Conservation (phyloP, 23 red algal species). For the Pyropia haitanensis region DNA sequence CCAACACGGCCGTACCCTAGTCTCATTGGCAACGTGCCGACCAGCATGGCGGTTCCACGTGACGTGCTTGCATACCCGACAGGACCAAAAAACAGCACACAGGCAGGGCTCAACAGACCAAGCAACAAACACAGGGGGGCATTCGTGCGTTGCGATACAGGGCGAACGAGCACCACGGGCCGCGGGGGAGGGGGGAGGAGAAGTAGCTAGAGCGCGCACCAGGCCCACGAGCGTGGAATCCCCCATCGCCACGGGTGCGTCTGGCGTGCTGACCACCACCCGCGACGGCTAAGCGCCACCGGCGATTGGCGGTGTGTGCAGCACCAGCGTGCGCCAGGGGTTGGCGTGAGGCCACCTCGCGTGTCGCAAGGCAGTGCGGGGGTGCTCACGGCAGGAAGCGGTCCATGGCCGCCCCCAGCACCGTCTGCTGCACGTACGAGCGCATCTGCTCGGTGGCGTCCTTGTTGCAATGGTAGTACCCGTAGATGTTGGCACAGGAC, state of each 20-base stretch:
- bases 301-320: neutral
- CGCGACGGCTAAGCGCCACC: neutral
- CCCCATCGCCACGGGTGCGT: neutral
- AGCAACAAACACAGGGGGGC: no score
- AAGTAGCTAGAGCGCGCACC: neutral
- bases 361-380: conserved; percentile 2
- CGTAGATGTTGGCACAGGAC: conserved; percentile 62
- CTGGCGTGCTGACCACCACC: neutral
- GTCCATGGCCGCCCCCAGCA: conserved; percentile 59
- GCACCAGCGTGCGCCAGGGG: no score
- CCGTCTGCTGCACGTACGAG: conserved; percentile 62
- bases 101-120: no score
- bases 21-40: no score
- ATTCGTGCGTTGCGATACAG: no score
- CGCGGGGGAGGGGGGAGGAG: no score
- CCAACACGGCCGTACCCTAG: no score
- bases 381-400: conserved; percentile 21
- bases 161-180: no score
- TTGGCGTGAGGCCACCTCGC: neutral
- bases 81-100: no score
- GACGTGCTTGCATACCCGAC: no score
- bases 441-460: conserved; percentile 69
- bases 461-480: conserved; percentile 85
- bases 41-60: no score
- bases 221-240: neutral